These are phyloP conservation scores for Hyphodiscus hymeniophilus DNA, from an alignment of 495 filamentous ascomycete species.

Conservation along the genomic window DNA sequence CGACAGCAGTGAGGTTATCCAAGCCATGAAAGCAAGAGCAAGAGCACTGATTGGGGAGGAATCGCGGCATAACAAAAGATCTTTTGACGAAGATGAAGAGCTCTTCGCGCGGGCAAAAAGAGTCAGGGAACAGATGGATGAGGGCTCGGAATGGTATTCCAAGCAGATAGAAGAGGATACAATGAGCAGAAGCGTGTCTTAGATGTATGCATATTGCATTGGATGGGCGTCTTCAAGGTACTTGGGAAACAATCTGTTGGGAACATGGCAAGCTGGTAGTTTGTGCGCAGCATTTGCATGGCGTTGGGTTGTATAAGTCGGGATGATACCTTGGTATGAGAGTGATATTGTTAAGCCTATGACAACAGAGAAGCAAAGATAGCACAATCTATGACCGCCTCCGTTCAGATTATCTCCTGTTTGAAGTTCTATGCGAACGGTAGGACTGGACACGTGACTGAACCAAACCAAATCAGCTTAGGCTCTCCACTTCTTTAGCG, in stretches of 20 bases:
- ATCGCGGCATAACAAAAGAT: background rate
- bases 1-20: constrained; percentile 11
- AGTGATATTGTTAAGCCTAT: too few relatives aligned
- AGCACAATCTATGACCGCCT: too few relatives aligned
- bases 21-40: constrained; percentile 14
- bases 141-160: constrained; percentile 19
- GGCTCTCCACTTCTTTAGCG: background rate
- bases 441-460: too few relatives aligned
- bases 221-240: background rate
- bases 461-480: too few relatives aligned
- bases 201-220: constrained; percentile 3
- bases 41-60: constrained; percentile 12
- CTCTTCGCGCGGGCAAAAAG: constrained; percentile 21
- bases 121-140: constrained; percentile 24
- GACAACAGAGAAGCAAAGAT: too few relatives aligned
- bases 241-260: background rate
- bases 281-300: background rate
- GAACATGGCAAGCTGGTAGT: background rate
- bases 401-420: too few relatives aligned
- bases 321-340: too few relatives aligned
- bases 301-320: too few relatives aligned
- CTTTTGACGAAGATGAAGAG: constrained; percentile 19
- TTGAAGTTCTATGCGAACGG: too few relatives aligned
- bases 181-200: constrained; percentile 6
- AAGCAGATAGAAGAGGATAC: constrained; percentile 8